Evolutionary conservation across 192 early-diverging fungal genomes (phyloP).

Genomic region (Coemansia sp.): DNA sequence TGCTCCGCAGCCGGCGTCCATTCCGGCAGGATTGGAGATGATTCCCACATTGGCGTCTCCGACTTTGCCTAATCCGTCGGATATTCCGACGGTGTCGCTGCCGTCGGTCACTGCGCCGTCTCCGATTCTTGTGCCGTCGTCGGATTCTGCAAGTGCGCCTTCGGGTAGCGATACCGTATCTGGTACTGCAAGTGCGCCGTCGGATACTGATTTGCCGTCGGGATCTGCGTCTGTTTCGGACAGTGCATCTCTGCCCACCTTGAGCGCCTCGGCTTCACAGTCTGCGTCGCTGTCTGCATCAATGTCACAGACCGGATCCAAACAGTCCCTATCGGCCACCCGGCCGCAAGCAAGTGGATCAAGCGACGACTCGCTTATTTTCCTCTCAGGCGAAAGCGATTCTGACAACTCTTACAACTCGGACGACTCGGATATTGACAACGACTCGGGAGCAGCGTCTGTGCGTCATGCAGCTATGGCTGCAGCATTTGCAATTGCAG

Average conservation of each 20-base stretch:
- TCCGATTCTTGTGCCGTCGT: too few relatives aligned
- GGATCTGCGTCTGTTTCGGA: too few relatives aligned
- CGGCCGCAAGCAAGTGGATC: too few relatives aligned
- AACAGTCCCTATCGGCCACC: too few relatives aligned
- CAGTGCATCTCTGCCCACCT: not conserved
- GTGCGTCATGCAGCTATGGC: constrained; percentile 6
- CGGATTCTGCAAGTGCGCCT: too few relatives aligned
- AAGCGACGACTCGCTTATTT: too few relatives aligned
- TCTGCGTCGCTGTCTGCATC: not conserved
- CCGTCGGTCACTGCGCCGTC: not conserved
- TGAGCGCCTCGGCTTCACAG: not conserved
- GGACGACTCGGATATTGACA: too few relatives aligned
- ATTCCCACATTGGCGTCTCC: not conserved
- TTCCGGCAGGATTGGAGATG: constrained; percentile 40
- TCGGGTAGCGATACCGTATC: too few relatives aligned
- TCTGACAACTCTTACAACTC: too few relatives aligned
- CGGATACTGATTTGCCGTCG: not conserved
- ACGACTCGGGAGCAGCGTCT: too few relatives aligned
- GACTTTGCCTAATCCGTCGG: not conserved
- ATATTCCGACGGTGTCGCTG: not conserved
- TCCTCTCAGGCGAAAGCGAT: too few relatives aligned
- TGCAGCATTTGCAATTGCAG: constrained; percentile 2
- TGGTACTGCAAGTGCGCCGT: not conserved
- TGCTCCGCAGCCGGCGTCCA: constrained; percentile 42
- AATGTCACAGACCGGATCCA: too few relatives aligned